A percentile compares a stretch with the other conserved stretches of the same genome.
Conservation (phyloP, 768 basidiomycete genomes). For the Calocera cornea region DNA sequence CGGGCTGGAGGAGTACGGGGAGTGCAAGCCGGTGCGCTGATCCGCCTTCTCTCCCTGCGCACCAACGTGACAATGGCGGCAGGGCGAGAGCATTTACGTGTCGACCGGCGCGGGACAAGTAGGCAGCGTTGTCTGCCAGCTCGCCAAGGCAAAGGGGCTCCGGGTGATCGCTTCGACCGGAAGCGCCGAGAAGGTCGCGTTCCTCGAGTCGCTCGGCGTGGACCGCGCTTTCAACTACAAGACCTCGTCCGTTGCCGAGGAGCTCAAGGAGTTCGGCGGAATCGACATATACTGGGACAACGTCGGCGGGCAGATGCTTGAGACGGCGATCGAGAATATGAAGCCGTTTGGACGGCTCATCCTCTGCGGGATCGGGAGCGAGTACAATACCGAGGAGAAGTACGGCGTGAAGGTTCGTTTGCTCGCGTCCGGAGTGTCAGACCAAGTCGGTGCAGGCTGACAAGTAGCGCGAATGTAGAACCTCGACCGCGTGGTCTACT, state of each 20-base stretch:
- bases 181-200: conserved; percentile 57
- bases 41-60: no score
- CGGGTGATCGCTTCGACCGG: conserved; percentile 64
- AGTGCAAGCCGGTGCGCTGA: conserved; percentile 29
- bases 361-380: neutral
- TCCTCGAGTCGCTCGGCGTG: conserved; percentile 40
- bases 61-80: neutral
- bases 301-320: conserved; percentile 23
- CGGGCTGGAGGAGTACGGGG: conserved; percentile 32
- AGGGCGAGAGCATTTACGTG: conserved; percentile 68
- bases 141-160: conserved; percentile 31
- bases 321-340: conserved; percentile 16
- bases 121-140: conserved; percentile 41
- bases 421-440: no score
- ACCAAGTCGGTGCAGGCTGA: no score
- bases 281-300: conserved; percentile 25
- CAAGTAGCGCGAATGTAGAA: conserved; percentile 25
- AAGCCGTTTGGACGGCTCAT: conserved; percentile 5
- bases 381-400: conserved; percentile 20
- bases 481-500: conserved; percentile 28
- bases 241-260: conserved; percentile 24
- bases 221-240: conserved; percentile 68
- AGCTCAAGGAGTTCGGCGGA: conserved; percentile 7
- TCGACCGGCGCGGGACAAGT: conserved; percentile 88
- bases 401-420: conserved; percentile 15